These are phyloP conservation scores for Cladosporium austrohemisphaericum DNA, from an alignment of 2,329 filamentous ascomycete genomes.

Conservation along the genomic window DNA sequence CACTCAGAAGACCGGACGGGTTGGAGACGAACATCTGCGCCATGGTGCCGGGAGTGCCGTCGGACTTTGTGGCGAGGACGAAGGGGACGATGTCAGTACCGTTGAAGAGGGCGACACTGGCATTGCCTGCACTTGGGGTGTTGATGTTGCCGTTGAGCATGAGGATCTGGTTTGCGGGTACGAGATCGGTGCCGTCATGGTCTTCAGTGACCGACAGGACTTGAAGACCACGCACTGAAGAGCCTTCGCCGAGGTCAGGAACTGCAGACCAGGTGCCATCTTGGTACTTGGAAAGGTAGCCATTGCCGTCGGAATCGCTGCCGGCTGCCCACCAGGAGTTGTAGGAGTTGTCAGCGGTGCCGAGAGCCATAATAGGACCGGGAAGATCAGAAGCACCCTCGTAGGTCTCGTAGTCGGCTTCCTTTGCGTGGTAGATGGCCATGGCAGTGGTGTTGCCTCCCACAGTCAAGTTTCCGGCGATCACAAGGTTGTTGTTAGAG, in stretches of 20 bases:
- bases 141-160: constrained; percentile 81
- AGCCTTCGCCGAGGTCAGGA: constrained; percentile 61
- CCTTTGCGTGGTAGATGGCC: constrained; percentile 67
- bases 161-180: constrained; percentile 66
- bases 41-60: constrained; percentile 68
- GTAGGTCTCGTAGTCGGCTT: constrained; percentile 63
- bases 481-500: constrained; percentile 65
- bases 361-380: constrained; percentile 73
- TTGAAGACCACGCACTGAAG: constrained; percentile 74
- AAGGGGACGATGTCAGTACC: constrained; percentile 76
- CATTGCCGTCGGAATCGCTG: constrained; percentile 53
- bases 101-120: constrained; percentile 83
- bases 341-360: constrained; percentile 67
- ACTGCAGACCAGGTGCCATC: constrained; percentile 68
- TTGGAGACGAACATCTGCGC: constrained; percentile 80
- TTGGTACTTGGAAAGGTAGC: constrained; percentile 73
- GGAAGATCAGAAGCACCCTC: constrained; percentile 63
- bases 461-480: constrained; percentile 71
- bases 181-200: constrained; percentile 61
- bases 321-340: constrained; percentile 81
- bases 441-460: constrained; percentile 64
- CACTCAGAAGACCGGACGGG: constrained; percentile 63
- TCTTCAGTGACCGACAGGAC: constrained; percentile 67
- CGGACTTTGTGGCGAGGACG: constrained; percentile 65
- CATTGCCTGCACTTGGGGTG: constrained; percentile 71